Evolutionary conservation across 495 filamentous ascomycete genomes (phyloP).

Genomic region (Hyphodiscus hymeniophilus): DNA sequence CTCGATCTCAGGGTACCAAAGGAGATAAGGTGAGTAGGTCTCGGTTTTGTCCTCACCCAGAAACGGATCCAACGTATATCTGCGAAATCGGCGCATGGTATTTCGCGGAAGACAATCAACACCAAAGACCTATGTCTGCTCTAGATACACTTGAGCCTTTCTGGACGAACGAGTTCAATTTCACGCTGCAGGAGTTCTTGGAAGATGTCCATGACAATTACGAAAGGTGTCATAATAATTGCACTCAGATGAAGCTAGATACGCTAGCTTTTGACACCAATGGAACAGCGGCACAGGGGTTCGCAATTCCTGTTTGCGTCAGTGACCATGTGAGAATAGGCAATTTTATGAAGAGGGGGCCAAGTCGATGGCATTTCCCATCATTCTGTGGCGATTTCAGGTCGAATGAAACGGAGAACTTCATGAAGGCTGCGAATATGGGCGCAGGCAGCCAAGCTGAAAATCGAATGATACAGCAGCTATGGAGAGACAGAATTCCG

Average conservation of each 20-base stretch:
- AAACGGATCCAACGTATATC: background rate
- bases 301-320: background rate
- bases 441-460: background rate
- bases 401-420: background rate
- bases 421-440: background rate
- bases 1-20: background rate
- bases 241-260: no score
- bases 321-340: background rate
- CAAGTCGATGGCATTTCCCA: background rate
- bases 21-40: background rate
- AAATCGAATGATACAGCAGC: background rate
- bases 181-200: background rate
- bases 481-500: background rate
- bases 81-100: slow-evolving; percentile 1
- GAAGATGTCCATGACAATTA: background rate
- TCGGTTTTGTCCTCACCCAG: background rate
- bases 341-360: background rate
- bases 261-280: no score
- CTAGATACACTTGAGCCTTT: background rate
- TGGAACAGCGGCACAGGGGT: background rate
- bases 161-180: background rate
- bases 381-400: background rate
- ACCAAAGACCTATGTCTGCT: background rate
- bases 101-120: background rate
- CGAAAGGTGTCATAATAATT: background rate